A percentile compares a stretch with the other conserved stretches of the same genome.
These are phyloP conservation scores for Neofusicoccum umdonicola DNA, from an alignment of 2,329 filamentous ascomycete genomes.

Conservation along the genomic window DNA sequence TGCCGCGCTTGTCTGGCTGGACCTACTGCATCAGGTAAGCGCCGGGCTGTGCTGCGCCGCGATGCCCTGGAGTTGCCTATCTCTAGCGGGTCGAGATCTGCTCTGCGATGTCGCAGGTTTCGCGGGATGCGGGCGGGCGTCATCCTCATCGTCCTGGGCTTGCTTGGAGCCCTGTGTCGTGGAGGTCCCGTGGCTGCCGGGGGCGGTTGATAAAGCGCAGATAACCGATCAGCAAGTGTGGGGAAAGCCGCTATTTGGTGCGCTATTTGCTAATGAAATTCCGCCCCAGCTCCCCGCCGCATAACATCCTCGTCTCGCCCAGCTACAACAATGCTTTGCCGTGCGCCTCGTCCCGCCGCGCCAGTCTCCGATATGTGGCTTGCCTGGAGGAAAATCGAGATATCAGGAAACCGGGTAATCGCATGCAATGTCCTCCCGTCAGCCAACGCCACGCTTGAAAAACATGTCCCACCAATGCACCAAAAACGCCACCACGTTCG, in stretches of 20 bases:
- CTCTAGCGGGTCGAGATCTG: neutral
- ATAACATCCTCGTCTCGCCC: neutral
- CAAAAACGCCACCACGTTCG: neutral
- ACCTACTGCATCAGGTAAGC: neutral
- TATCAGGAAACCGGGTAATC: neutral
- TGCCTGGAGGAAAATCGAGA: neutral
- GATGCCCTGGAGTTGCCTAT: neutral
- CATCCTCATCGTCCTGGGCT: neutral
- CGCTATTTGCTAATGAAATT: conserved; percentile 13
- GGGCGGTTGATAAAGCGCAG: conserved; percentile 10
- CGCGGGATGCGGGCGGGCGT: neutral
- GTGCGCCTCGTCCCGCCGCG: neutral
- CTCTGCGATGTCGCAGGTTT: neutral
- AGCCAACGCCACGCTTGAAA: neutral
- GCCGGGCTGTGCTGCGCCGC: neutral
- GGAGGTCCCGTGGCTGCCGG: neutral
- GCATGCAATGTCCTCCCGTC: neutral
- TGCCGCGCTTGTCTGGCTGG: conserved; percentile 5
- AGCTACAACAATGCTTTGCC: neutral
- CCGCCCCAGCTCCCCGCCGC: neutral
- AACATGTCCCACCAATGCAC: neutral
- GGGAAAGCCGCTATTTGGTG: neutral
- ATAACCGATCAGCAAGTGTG: conserved; percentile 9
- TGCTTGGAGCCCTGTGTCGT: neutral
- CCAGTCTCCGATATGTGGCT: neutral